A percentile compares a stretch with the other conserved stretches of the same genome.
These are phyloP conservation scores for Coniochaeta sp. DNA, from an alignment of 2,329 filamentous ascomycete species.

Conservation along the genomic window DNA sequence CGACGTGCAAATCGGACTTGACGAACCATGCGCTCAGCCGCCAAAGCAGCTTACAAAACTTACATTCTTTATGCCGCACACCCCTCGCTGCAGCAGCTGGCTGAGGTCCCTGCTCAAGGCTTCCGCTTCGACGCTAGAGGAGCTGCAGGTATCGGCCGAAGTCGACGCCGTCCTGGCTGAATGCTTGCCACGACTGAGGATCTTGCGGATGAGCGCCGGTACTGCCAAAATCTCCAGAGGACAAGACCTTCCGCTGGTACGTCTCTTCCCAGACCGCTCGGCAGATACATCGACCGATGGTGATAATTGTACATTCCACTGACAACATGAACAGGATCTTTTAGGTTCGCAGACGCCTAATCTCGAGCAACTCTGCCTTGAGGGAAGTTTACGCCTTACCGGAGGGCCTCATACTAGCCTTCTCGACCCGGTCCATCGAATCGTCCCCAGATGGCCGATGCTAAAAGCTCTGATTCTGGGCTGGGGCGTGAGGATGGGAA, in stretches of 20 bases:
- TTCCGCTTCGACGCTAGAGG: neutral
- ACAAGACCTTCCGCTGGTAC: neutral
- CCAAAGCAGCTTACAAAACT: neutral
- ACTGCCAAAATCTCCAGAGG: neutral
- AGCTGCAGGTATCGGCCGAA: neutral
- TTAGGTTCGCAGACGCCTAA: conserved; percentile 8
- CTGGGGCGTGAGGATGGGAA: neutral
- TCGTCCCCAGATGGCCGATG: neutral
- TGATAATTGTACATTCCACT: no score
- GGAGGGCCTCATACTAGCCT: neutral
- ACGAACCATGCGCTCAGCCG: neutral
- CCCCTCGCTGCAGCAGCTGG: neutral
- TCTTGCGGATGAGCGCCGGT: neutral
- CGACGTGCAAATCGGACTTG: neutral
- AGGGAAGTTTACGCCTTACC: neutral
- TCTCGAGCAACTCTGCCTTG: conserved; percentile 9
- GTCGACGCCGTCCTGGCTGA: neutral
- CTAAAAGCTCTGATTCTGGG: neutral
- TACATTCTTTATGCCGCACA: neutral
- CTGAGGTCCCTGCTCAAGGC: neutral
- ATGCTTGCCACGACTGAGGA: neutral
- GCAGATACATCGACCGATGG: no score
- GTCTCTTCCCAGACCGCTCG: neutral
- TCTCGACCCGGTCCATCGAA: neutral
- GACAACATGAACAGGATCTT: neutral